Evolutionary conservation across 2,329 filamentous ascomycete species (phyloP), one percentile per base, ranked within the genome.

Genomic region (Alternaria triticimaculans): DNA sequence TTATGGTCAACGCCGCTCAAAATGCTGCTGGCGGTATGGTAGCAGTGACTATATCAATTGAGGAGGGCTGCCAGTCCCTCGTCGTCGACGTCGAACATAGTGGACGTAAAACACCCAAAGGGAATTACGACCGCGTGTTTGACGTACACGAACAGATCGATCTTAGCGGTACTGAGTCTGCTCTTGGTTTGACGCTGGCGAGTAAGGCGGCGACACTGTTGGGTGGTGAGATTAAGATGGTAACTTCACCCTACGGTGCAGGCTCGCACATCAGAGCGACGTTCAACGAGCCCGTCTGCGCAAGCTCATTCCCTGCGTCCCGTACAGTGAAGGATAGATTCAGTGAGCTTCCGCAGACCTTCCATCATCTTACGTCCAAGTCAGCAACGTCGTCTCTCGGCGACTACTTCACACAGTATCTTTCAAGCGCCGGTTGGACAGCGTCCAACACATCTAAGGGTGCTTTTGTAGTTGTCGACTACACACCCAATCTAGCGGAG

Each of bases 131-230:
- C 4, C 78, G 80, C 3, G 82, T 84, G 5, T 84, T 84, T 26
- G 73, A 81, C 4, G 71, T 82, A 0, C 84, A 84, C 20, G 82
- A 84, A 44, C 84, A 84, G 33, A 76, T 79, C 2, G 74, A 78
- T 33, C 63, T 65, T 0, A 75, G 82, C 37, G 78, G 81, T 0
- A 76, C 75, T 2, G 80, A 82, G 4, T 80, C 80, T 26, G 82
- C 83, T 0, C 73, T 84, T 1, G 83, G 83, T 0, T 67, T 85
- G 14, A 83, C 82, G 0, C 70, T 85, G 0, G 78, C 83, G 5
- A 69, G 73, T 9, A 83, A 82, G 43, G 80, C 83, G 20, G 82
- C 83, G 0, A 70, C 74, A 1, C 71, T 82, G 0, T 73, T 85
- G 12, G 71, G 81, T 10, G 83, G 83, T 0, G 71, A 69, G 3